Percentiles rank a stretch among this genome's conserved stretches.
These are phyloP conservation scores for Fusarium sp. DNA, from an alignment of 2,329 filamentous ascomycete species.

Conservation along the genomic window DNA sequence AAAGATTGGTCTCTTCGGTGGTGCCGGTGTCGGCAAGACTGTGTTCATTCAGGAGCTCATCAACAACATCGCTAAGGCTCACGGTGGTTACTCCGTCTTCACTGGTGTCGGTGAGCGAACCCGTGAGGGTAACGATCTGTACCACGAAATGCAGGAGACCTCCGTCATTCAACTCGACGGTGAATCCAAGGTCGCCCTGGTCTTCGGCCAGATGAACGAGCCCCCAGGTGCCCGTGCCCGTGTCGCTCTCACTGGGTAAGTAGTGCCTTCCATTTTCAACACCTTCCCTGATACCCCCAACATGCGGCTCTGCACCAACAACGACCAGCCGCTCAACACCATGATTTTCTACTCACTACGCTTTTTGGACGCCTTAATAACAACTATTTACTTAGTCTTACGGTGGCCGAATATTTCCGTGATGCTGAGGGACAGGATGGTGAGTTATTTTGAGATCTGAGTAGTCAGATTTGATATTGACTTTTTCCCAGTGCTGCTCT, in stretches of 20 bases:
- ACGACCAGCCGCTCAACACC: constrained; percentile 1
- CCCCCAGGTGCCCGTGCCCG: constrained; percentile 98
- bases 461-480: constrained; percentile 6
- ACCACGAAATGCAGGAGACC: constrained; percentile 99
- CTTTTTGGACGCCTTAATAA: neutral
- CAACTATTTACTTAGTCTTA: constrained; percentile 52
- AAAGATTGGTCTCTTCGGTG: constrained; percentile 99
- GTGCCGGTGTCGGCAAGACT: constrained; percentile 99
- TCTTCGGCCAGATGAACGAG: constrained; percentile 99
- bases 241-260: constrained; percentile 89
- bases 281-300: constrained; percentile 8
- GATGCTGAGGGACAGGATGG: constrained; percentile 83
- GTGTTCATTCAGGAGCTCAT: constrained; percentile 99
- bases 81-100: constrained; percentile 99
- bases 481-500: constrained; percentile 77
- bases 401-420: constrained; percentile 84
- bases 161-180: constrained; percentile 99
- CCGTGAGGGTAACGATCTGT: constrained; percentile 99
- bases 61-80: constrained; percentile 99
- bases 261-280: constrained; percentile 4
- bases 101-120: constrained; percentile 99
- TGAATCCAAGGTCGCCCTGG: constrained; percentile 98
- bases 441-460: constrained; percentile 51
- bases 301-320: neutral
- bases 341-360: neutral